Evolutionary conservation across 2,329 filamentous ascomycete species (phyloP), one percentile per base, ranked within the genome.

Genomic region (Colletotrichum euphorbiae): DNA sequence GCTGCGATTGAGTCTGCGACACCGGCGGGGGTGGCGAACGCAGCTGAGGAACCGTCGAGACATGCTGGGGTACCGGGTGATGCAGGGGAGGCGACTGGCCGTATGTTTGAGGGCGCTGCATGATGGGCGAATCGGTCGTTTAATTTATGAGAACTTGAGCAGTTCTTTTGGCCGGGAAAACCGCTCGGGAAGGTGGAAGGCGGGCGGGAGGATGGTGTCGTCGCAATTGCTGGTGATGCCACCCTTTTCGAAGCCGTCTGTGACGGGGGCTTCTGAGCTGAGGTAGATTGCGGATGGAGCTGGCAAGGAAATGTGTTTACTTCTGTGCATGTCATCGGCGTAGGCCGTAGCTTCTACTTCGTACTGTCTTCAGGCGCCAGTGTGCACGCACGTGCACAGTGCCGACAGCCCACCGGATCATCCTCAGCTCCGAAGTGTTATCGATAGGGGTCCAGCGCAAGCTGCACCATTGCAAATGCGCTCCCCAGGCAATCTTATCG

Each of bases 61-160:
- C 95, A 85, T 99, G 96, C 81, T 99, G 96, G 70, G 96, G 96
- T 67, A 98, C 94, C 67, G 96, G 96, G 79, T 98, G 96, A 81
- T 98, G 96, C 74, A 98, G 90, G 72, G 95, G 94, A 78, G 94
- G 95, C 77, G 94, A 97, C 77, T 94, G 92, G 80, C 89, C 89
- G 83, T 96, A 97, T 62, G 89, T 85, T 65, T 89, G 85, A 77
- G 91, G 86, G 79, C 94, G 92, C 83, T 98, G 95, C 95, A 98
- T 98, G 70, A 77, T 87, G 79, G 24, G 46, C 50, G 54, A 46
- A 52, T 69, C 50, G 59, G 58, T 42, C 17, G 17, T 24, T 33
- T 28, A 6, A 36, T 31, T 24, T 52, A 21, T 21, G 13, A 21
- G 24, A 15, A 8, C 8, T 28, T 19, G 24, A 24, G 46, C 42